Evolutionary conservation across 106 monocot genomes (phyloP), one percentile per base, ranked within the genome.

Genomic region (Gastrodia elata): DNA sequence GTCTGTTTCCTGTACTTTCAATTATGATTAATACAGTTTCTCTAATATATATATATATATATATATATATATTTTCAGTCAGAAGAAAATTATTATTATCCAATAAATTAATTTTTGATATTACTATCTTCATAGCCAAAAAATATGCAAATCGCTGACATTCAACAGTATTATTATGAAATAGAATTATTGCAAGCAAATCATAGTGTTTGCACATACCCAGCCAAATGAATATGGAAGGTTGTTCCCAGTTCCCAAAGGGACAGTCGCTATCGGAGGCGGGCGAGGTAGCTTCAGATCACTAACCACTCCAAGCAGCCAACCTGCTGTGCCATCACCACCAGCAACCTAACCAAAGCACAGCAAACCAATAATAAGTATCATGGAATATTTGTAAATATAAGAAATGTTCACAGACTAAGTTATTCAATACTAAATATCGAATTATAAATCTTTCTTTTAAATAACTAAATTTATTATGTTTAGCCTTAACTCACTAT

Each of bases 201-300:
- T 52, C 20, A 52, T 52, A n/a, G 52, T 52, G 52, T 32, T 32
- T 37, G 55, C n/a, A 71, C 87, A 7, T 88, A 98, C 97, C 97
- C 97, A 98, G 68, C 97, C 97, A 85, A 98, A 93, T 64, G 97
- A 86, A 85, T 84, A 98, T 0, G 88, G 97, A 80, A 98, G 88
- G 73, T 98, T 98, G 77, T 98, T 98, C 71, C 97, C 97, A 9
- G 97, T 98, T 80, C 97, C 97, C 59, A 98, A 72, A 78, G 97
- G 97, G 5, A 91, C 84, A 6, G 97, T 93, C 68, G 90, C 90
- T 77, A 98, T 74, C 67, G 97, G 92, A 80, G 93, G 97, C 18
- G 90, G 79, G 13, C 75, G 83, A 65, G 77, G 55, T 37, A 98
- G 85, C 74, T 88, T 98, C 8, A 98, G 86, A 82, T 98, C 97